Conservation (phyloP, 2,329 filamentous ascomycete species). For the Aspergillus transmontanensis region DNA sequence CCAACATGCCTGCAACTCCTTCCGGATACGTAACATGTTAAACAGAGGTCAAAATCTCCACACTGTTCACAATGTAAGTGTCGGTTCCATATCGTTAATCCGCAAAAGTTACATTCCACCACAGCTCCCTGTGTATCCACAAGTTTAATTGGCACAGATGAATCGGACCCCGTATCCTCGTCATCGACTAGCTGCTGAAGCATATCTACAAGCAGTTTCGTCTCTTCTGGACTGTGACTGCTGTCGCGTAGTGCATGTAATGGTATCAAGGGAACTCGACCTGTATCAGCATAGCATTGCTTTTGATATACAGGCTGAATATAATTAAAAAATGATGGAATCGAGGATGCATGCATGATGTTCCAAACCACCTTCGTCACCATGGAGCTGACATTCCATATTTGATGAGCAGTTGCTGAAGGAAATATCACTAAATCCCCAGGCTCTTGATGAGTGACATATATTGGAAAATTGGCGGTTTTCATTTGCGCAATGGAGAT, state of each 20-base stretch:
- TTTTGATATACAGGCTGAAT: slow-evolving; percentile 39
- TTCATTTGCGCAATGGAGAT: slow-evolving; percentile 30
- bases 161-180: slow-evolving; percentile 29
- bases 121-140: slow-evolving; percentile 34
- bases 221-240: slow-evolving; percentile 20
- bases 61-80: slow-evolving; percentile 41
- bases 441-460: slow-evolving; percentile 36
- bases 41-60: slow-evolving; percentile 39
- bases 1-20: slow-evolving; percentile 37
- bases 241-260: slow-evolving; percentile 24
- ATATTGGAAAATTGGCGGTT: slow-evolving; percentile 39
- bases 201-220: slow-evolving; percentile 29
- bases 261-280: slow-evolving; percentile 31
- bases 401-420: slow-evolving; percentile 39
- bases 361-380: slow-evolving; percentile 43
- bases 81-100: slow-evolving; percentile 42
- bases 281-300: slow-evolving; percentile 37
- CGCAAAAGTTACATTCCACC: slow-evolving; percentile 41
- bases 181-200: slow-evolving; percentile 37
- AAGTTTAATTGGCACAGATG: slow-evolving; percentile 26
- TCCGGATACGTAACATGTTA: slow-evolving; percentile 38
- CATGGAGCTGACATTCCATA: slow-evolving; percentile 38
- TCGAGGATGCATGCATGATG: slow-evolving; percentile 37
- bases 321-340: slow-evolving; percentile 37
- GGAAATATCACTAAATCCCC: slow-evolving; percentile 41